Conservation (phyloP, 805 yeast genomes). For the Wickerhamomyces chambardii region DNA sequence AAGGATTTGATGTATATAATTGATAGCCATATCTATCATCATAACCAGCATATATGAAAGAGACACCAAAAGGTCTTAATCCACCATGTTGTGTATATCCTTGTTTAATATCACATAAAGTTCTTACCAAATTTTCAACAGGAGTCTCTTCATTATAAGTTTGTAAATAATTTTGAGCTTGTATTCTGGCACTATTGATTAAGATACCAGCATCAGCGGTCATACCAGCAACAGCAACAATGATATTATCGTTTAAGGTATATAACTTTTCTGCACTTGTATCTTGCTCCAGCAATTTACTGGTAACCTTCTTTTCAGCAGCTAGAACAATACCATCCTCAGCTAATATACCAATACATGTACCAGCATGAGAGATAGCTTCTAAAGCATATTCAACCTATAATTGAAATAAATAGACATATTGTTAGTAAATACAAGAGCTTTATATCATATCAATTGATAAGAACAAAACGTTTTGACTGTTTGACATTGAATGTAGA, state of each 20-base stretch:
- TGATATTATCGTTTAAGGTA: slow-evolving; percentile 69
- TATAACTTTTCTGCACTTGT: slow-evolving; percentile 90
- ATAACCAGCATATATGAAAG: slow-evolving; percentile 92
- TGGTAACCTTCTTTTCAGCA: slow-evolving; percentile 93
- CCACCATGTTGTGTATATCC: slow-evolving; percentile 99
- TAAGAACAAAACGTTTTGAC: too few relatives aligned
- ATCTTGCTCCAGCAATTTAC: slow-evolving; percentile 89
- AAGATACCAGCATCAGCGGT: slow-evolving; percentile 94
- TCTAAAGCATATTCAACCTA: slow-evolving; percentile 93
- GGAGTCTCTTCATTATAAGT: slow-evolving; percentile 90
- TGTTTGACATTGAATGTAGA: too few relatives aligned
- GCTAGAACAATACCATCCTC: slow-evolving; percentile 89
- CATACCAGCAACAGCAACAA: slow-evolving; percentile 97
- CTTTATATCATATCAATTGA: too few relatives aligned
- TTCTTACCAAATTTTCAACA: slow-evolving; percentile 82
- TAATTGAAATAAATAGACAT: not conserved
- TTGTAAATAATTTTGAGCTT: slow-evolving; percentile 79
- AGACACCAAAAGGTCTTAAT: slow-evolving; percentile 95
- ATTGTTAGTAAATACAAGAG: not conserved
- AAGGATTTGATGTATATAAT: slow-evolving; percentile 90
- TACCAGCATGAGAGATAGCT: slow-evolving; percentile 96
- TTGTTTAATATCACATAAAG: slow-evolving; percentile 89
- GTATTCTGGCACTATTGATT: slow-evolving; percentile 76
- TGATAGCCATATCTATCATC: slow-evolving; percentile 89
- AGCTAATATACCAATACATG: slow-evolving; percentile 88